A percentile compares a stretch with the other conserved stretches of the same genome.
Conservation (phyloP, 1,284 basidiomycete species). For the Tilletia caries region DNA sequence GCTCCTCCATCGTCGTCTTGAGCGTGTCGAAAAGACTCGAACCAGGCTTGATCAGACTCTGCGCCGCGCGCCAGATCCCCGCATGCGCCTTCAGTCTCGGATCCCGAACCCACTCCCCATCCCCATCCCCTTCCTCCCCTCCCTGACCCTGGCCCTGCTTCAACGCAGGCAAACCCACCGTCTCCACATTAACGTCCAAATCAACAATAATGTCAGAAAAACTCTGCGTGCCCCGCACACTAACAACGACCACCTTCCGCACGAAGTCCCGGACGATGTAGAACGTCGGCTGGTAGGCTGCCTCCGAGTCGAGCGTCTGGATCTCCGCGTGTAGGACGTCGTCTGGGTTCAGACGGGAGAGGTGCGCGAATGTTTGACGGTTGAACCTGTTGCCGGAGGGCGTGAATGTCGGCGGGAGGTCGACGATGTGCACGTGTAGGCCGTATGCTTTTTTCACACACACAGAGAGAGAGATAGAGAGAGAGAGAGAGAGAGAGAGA, state of each 20-base stretch:
- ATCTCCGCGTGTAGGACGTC: slow-evolving; percentile 52
- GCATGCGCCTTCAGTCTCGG: slow-evolving; percentile 40
- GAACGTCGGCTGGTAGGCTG: slow-evolving; percentile 49
- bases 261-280: slow-evolving; percentile 47
- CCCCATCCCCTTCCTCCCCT: not conserved
- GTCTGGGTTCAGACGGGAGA: slow-evolving; percentile 45
- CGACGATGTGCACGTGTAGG: slow-evolving; percentile 37
- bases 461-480: not conserved
- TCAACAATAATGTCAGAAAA: slow-evolving; percentile 53
- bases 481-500: no score
- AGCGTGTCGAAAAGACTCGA: slow-evolving; percentile 45
- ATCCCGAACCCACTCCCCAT: not conserved
- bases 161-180: slow-evolving; percentile 41
- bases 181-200: slow-evolving; percentile 45
- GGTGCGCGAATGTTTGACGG: slow-evolving; percentile 49
- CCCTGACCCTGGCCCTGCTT: slow-evolving; percentile 15
- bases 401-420: slow-evolving; percentile 49
- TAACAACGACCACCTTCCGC: slow-evolving; percentile 47
- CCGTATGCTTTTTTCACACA: slow-evolving; percentile 31
- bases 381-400: slow-evolving; percentile 48
- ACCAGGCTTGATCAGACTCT: slow-evolving; percentile 35
- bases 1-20: slow-evolving; percentile 37
- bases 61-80: slow-evolving; percentile 48
- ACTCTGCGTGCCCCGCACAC: slow-evolving; percentile 49
- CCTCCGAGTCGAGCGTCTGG: slow-evolving; percentile 45